Evolutionary conservation across 176 grass and related monocot species (phyloP), one percentile per base, ranked within the genome.

Genomic region (Musa beccarii): DNA sequence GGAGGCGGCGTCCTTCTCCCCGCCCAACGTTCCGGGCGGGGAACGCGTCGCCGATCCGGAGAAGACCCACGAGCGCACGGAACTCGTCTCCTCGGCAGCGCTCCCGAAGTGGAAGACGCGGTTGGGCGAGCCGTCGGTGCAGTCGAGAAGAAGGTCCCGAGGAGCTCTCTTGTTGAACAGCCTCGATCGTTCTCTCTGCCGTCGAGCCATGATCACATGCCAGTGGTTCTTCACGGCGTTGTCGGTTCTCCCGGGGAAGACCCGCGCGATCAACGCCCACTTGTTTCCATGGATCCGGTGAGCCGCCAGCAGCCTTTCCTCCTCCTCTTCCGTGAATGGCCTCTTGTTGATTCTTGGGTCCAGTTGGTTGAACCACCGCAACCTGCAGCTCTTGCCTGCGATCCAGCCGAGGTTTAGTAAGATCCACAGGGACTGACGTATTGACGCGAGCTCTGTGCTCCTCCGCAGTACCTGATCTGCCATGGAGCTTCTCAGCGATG

Each of bases 221-320:
- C 76, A 79, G 23, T 79, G 76, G 64, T 79, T 79, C 76, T 79
- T 79, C 23, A 79, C 65, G 52, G 76, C 76, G 24, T 79, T 79
- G 64, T 79, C 76, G 0, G 76, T 79, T 24, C 76, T 14, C 1
- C 76, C 76, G 0, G 76, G 76, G 65, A 79, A 79, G 24, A 79
- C 52, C 2, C 76, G 64, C 2, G 76, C 64, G 23, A 79, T 79
- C 22, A 79, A 51, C 14, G 76, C 63, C 76, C 76, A 79, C 76
- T 69, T 79, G 52, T 79, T 79, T 9, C 76, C 76, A 51, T 79
- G 76, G n/a, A 69, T 9, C 11, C 52, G 76, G 64, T 79, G 76
- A 3, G 65, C 76, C 5, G 76, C 51, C n/a, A 69, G 76, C 11
- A 79, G 64, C 76, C 76, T 21, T 3, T 79, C 76, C 12, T 79